Base-by-base conservation (phyloP, 2,329 filamentous ascomycete species). In the Calonectria henricotiae region DNA sequence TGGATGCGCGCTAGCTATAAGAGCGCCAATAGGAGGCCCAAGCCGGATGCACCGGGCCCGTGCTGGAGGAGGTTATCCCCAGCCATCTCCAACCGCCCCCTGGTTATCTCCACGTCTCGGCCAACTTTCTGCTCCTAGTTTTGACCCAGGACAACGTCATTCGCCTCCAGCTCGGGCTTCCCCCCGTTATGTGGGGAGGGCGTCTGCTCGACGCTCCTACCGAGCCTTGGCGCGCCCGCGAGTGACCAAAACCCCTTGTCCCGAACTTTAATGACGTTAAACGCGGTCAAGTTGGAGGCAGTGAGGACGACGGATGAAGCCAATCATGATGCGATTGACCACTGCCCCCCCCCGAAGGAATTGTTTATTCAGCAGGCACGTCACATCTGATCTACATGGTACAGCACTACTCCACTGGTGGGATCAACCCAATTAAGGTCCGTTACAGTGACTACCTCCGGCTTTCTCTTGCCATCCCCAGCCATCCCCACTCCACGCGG, bases 401-500 rank as follows among this genome's bases (percentile, higher is more conserved):
- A 39, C 8, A 9, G 6, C 32, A 39, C 51, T n/a, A 39, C 51
- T 39, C 51, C 35, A 4, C 35, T 39, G 23, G 51, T 12, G 6
- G 13, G 17, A 58, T 58, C 13, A 20, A 15, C 32, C 35, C 51
- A 39, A 23, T 3, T 32, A 58, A 58, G 32, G 27, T 32, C 35
- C 20, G 13, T 58, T 37, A 17, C 12, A 39, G 37, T n/a, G 32
- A 4, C 7, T 25, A 25, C 32, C 47, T 51, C 47, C n/a, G 47
- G 15, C 25, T 32, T 27, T 32, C 25, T 27, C 47, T 51, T 51
- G 47, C 20, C 20, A 20, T 20, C 20, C 20, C 20, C 20, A 20
- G 20, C 13, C 46, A 30, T 51, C 30, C 47, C 47, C 47, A 51
- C 47, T 58, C 35, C 35, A 32, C 51, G 32, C 32, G 51, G 51